These are phyloP conservation scores for Monilinia laxa DNA, from an alignment of 2,329 filamentous ascomycete species.

Conservation along the genomic window DNA sequence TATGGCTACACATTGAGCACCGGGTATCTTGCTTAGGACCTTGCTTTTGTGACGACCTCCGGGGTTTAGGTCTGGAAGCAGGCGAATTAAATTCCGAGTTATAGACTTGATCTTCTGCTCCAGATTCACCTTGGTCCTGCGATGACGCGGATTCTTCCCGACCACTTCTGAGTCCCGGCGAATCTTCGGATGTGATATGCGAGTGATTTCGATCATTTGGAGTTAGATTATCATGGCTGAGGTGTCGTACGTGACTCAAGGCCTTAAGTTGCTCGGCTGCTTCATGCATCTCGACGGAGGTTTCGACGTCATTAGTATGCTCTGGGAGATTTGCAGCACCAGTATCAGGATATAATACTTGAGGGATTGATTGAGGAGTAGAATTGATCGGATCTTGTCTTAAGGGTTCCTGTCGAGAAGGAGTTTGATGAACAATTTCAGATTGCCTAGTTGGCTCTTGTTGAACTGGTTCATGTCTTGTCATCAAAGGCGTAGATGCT, in stretches of 20 bases:
- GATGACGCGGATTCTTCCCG: constrained; percentile 47
- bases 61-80: constrained; percentile 38
- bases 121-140: constrained; percentile 44
- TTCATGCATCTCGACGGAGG: constrained; percentile 68
- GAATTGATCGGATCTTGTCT: constrained; percentile 34
- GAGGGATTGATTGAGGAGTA: constrained; percentile 33
- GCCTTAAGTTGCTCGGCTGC: constrained; percentile 66
- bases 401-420: constrained; percentile 31
- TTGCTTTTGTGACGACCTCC: constrained; percentile 41
- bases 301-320: constrained; percentile 54
- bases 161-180: constrained; percentile 38
- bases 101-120: constrained; percentile 44
- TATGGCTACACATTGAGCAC: constrained; percentile 61
- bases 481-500: constrained; percentile 40
- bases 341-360: constrained; percentile 35
- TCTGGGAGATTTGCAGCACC: constrained; percentile 35
- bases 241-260: constrained; percentile 60
- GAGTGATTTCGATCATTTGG: constrained; percentile 38
- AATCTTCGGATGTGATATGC: constrained; percentile 39
- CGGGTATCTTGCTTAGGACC: constrained; percentile 59
- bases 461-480: constrained; percentile 46
- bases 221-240: constrained; percentile 47
- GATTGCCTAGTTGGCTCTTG: constrained; percentile 22
- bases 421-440: constrained; percentile 25
- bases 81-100: constrained; percentile 41